These are phyloP conservation scores for Iberis pinnata DNA, from an alignment of 345 rosid species.

Conservation along the genomic window DNA sequence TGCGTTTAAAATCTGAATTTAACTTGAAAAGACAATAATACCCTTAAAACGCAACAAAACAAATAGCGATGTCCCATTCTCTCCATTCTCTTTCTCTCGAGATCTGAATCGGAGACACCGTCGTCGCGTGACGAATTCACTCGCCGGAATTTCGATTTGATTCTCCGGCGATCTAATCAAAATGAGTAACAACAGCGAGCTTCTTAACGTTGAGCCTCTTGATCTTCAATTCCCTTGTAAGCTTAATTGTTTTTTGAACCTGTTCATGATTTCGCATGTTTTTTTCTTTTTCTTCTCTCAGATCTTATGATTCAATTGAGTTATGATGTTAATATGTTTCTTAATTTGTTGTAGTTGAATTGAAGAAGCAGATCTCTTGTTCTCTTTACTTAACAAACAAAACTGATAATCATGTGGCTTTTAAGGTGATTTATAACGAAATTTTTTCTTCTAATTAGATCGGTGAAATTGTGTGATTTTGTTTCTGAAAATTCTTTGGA, in stretches of 20 bases:
- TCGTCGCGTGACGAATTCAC: neutral
- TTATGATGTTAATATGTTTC: neutral
- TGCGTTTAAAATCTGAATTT: neutral
- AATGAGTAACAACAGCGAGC: conserved; percentile 26
- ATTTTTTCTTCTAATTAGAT: no score
- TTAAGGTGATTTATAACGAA: neutral
- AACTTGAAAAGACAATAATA: neutral
- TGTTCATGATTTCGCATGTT: neutral
- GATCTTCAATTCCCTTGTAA: conserved; percentile 66
- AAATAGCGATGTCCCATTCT: neutral
- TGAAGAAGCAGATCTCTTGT: conserved; percentile 61
- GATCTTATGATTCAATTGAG: no score
- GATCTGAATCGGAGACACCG: neutral
- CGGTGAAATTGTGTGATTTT: neutral
- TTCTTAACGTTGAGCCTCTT: conserved; percentile 33
- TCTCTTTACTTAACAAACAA: conserved; percentile 38
- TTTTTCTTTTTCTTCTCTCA: no score
- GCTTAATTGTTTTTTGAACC: conserved; percentile 10
- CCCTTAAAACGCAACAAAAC: conserved; percentile 14
- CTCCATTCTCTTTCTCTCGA: neutral
- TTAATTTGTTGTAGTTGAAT: conserved; percentile 40
- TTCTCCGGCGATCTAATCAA: neutral
- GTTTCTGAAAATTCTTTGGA: neutral
- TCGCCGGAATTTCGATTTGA: neutral
- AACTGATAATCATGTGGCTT: neutral